A percentile compares a stretch with the other conserved stretches of the same genome.
phyloP scores from a whole-genome alignment of 306 rosid genomes.

The Mimosa pudica region DNA sequence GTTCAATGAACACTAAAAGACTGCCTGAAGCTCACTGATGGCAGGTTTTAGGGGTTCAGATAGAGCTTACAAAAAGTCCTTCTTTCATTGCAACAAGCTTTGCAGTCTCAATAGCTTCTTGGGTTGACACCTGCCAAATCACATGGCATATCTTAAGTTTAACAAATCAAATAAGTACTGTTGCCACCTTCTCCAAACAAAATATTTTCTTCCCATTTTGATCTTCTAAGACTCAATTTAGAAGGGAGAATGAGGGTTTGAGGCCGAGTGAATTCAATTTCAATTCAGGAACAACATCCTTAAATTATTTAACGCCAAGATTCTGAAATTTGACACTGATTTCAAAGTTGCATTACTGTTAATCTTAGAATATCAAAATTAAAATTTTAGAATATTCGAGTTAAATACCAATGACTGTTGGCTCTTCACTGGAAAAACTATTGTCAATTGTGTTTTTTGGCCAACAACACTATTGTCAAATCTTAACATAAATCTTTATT shows the following conservation, averaged over 20 bases:
- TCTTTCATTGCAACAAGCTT: constrained; percentile 71
- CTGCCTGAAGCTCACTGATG: constrained; percentile 10
- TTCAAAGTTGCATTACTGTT: too few relatives aligned
- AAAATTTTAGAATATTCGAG: too few relatives aligned
- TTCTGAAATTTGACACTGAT: too few relatives aligned
- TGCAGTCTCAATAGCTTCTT: constrained; percentile 75
- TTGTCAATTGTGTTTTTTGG: too few relatives aligned
- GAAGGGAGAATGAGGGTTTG: neutral
- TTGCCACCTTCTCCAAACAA: constrained; percentile 1
- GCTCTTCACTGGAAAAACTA: too few relatives aligned
- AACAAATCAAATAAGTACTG: constrained; percentile 14
- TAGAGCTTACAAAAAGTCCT: constrained; percentile 75
- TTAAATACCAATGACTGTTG: too few relatives aligned
- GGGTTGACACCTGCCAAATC: constrained; percentile 63
- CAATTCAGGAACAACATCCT: neutral
- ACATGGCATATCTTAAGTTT: constrained; percentile 28
- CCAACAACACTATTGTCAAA: too few relatives aligned
- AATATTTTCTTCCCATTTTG: neutral
- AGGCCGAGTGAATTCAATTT: neutral
- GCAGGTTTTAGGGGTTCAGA: constrained; percentile 19
- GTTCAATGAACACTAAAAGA: neutral
- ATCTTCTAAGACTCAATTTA: neutral
- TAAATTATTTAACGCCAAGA: neutral
- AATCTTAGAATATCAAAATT: too few relatives aligned
- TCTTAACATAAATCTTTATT: too few relatives aligned